A percentile compares a stretch with the other conserved stretches of the same genome.
phyloP scores from a whole-genome alignment of 2,329 filamentous ascomycete genomes.

The Emmonsia crescens region DNA sequence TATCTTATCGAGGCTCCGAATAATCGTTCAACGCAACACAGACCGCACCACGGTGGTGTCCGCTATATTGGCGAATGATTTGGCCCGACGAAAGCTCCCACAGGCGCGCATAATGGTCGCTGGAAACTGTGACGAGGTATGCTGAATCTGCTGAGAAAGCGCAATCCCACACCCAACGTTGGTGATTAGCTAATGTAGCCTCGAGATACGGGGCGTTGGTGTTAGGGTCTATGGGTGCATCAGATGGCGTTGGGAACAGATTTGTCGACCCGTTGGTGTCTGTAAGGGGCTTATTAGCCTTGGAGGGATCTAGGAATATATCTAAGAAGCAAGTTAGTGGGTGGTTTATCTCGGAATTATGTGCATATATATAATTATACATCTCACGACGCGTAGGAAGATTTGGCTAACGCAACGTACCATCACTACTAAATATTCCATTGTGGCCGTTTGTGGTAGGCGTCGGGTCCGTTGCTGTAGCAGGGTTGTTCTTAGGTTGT shows the following conservation, averaged over 20 bases:
- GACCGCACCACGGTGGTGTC: constrained; percentile 81
- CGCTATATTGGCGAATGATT: constrained; percentile 91
- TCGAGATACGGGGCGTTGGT: constrained; percentile 60
- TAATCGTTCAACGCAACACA: constrained; percentile 91
- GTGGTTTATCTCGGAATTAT: background rate
- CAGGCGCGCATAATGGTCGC: constrained; percentile 81
- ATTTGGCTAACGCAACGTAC: background rate
- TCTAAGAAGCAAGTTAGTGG: background rate
- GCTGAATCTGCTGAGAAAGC: constrained; percentile 89
- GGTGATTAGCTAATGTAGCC: constrained; percentile 78
- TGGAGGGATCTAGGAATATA: constrained; percentile 1
- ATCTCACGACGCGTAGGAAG: background rate
- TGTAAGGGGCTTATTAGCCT: background rate
- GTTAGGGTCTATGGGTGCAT: constrained; percentile 32
- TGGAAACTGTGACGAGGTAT: constrained; percentile 86
- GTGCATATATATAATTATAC: background rate
- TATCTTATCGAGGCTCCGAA: constrained; percentile 33
- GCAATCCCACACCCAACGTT: constrained; percentile 96
- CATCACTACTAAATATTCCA: background rate
- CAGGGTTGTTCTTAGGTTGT: background rate
- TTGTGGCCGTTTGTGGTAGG: background rate
- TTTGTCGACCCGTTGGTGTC: constrained; percentile 1
- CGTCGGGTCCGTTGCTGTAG: background rate
- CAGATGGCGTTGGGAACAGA: constrained; percentile 26
- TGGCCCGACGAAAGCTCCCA: constrained; percentile 82